Percentiles rank a stretch among this genome's conserved stretches.
Conservation (phyloP, 2,329 filamentous ascomycete genomes). For the Ambrosiella beaveri region DNA sequence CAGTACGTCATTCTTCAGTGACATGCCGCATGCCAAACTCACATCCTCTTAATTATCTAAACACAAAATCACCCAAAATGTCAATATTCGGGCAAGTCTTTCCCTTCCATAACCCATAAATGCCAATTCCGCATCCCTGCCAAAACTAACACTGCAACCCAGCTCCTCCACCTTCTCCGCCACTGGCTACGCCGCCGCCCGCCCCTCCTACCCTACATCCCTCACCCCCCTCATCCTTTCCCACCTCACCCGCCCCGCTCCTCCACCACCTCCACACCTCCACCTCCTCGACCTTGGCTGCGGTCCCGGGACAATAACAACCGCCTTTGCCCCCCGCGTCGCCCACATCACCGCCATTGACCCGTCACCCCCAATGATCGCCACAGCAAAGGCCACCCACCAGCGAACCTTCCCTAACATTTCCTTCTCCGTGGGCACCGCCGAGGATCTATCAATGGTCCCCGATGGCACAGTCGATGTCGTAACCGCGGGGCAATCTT, state of each 20-base stretch:
- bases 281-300: constrained; percentile 42
- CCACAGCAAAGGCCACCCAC: constrained; percentile 24
- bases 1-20: no score
- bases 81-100: constrained; percentile 17
- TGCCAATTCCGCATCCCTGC: neutral
- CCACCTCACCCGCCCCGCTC: constrained; percentile 21
- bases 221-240: constrained; percentile 36
- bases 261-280: no score
- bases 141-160: constrained; percentile 9
- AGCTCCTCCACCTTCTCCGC: constrained; percentile 40
- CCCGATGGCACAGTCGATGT: constrained; percentile 33
- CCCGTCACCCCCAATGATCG: constrained; percentile 39
- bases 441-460: constrained; percentile 30
- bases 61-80: constrained; percentile 11
- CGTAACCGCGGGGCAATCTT: constrained; percentile 35
- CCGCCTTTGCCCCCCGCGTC: constrained; percentile 37
- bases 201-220: constrained; percentile 38
- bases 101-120: neutral
- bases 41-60: neutral
- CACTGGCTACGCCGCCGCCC: constrained; percentile 40
- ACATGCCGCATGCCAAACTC: no score
- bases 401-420: constrained; percentile 17
- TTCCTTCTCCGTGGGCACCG: constrained; percentile 30
- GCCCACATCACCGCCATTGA: constrained; percentile 34
- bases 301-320: constrained; percentile 41